Percentiles rank a stretch among this genome's conserved stretches.
phyloP scores from a whole-genome alignment of 805 yeast species.

The Candida railenensis region DNA sequence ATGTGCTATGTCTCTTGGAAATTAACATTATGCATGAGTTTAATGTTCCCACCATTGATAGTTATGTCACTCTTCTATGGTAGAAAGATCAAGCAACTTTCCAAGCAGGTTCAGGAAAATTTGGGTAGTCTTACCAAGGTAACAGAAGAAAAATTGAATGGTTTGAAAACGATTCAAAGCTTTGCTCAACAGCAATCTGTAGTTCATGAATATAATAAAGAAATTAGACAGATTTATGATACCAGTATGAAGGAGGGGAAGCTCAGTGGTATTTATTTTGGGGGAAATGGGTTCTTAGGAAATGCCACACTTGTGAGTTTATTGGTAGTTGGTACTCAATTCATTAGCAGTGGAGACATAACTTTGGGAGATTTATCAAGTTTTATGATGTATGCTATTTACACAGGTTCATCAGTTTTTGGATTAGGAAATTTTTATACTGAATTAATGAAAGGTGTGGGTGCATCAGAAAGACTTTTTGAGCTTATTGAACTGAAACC shows the following conservation, averaged over 20 bases:
- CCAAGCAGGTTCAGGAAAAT: conserved; percentile 77
- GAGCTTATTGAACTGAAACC: conserved; percentile 83
- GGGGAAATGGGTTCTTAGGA: conserved; percentile 82
- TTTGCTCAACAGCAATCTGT: conserved; percentile 84
- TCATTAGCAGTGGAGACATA: conserved; percentile 74
- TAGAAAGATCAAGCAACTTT: conserved; percentile 66
- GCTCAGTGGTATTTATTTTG: conserved; percentile 72
- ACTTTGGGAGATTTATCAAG: conserved; percentile 88
- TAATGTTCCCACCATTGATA: conserved; percentile 81
- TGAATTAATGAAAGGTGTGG: conserved; percentile 95
- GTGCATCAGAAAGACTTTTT: conserved; percentile 90
- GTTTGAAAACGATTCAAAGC: conserved; percentile 83
- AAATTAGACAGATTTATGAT: conserved; percentile 61
- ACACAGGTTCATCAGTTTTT: conserved; percentile 89
- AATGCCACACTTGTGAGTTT: conserved; percentile 76
- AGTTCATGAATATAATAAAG: conserved; percentile 69
- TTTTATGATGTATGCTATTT: conserved; percentile 93
- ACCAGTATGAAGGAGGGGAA: conserved; percentile 80
- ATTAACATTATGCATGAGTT: conserved; percentile 75
- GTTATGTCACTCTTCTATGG: conserved; percentile 83
- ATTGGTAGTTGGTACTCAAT: conserved; percentile 74
- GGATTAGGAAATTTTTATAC: conserved; percentile 90
- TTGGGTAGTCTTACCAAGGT: conserved; percentile 85
- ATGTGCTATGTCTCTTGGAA: conserved; percentile 86
- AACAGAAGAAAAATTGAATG: conserved; percentile 86